Evolutionary conservation across 768 basidiomycete genomes (phyloP).

Genomic region (Saitozyma podzolica): DNA sequence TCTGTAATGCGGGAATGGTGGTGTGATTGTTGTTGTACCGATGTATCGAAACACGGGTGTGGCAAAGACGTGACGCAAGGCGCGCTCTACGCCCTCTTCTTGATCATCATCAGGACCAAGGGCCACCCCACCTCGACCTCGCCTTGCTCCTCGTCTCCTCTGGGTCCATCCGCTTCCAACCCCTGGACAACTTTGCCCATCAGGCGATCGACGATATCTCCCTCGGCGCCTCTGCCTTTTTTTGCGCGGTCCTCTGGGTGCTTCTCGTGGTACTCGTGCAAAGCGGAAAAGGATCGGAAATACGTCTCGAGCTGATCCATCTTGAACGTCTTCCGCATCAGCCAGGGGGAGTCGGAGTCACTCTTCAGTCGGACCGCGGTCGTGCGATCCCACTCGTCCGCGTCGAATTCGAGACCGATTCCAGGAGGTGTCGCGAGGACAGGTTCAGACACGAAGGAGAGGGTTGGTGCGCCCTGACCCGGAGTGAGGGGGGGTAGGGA

Average conservation of each 20-base stretch:
- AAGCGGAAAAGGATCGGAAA: slow-evolving; percentile 68
- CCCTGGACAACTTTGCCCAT: slow-evolving; percentile 54
- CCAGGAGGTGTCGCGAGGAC: neutral
- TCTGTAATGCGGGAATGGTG: neutral
- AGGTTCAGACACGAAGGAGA: neutral
- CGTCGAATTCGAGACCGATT: neutral
- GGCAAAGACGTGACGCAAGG: neutral
- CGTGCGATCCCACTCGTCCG: slow-evolving; percentile 27
- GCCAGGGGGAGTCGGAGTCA: slow-evolving; percentile 59
- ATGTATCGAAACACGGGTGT: too few relatives aligned
- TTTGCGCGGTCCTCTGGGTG: slow-evolving; percentile 62
- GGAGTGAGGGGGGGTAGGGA: slow-evolving; percentile 6
- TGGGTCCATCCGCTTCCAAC: slow-evolving; percentile 28
- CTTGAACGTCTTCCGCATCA: slow-evolving; percentile 63
- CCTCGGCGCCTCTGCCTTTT: slow-evolving; percentile 53
- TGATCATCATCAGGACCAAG: slow-evolving; percentile 50
- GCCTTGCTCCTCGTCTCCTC: slow-evolving; percentile 41
- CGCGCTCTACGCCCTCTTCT: slow-evolving; percentile 25
- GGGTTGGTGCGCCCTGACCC: neutral
- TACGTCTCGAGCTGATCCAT: slow-evolving; percentile 70
- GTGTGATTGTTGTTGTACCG: neutral
- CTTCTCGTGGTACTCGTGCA: slow-evolving; percentile 66
- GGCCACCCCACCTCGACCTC: slow-evolving; percentile 56
- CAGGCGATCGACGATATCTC: slow-evolving; percentile 68
- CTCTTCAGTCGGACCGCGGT: slow-evolving; percentile 33